Conservation (phyloP, 345 rosid genomes). For the Syzygium aromaticum region DNA sequence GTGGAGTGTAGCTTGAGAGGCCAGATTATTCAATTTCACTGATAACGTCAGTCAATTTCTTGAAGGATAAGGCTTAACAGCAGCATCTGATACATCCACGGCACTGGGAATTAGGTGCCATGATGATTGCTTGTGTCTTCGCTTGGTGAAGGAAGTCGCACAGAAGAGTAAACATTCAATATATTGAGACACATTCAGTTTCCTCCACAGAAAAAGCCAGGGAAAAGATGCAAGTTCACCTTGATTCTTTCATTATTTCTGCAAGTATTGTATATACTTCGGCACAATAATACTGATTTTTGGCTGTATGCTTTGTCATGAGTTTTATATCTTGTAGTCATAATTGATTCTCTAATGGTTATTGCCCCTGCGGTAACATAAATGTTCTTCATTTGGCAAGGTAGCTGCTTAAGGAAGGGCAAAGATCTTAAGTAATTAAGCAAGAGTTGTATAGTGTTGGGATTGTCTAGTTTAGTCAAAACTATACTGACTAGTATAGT, state of each 20-base stretch:
- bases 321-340: not conserved
- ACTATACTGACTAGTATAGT: not conserved
- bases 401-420: not conserved
- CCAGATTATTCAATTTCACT: constrained; percentile 50
- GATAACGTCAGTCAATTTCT: not conserved
- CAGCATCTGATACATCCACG: not conserved
- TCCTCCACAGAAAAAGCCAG: not conserved
- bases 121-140: not conserved
- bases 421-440: not conserved
- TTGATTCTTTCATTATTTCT: constrained; percentile 2
- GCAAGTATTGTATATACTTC: not conserved
- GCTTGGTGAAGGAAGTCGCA: not conserved
- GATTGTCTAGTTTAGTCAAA: not conserved
- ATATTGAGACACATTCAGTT: not conserved
- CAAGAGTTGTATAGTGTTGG: not conserved
- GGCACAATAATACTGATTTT: not conserved
- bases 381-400: not conserved
- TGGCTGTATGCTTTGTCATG: not conserved
- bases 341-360: too few relatives aligned
- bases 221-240: not conserved
- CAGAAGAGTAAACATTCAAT: not conserved
- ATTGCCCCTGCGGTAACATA: not conserved
- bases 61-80: not conserved
- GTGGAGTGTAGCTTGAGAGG: constrained; percentile 57
- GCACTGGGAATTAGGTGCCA: not conserved